Base-by-base conservation (phyloP, 306 rosid species). In the Castanea sativa region DNA sequence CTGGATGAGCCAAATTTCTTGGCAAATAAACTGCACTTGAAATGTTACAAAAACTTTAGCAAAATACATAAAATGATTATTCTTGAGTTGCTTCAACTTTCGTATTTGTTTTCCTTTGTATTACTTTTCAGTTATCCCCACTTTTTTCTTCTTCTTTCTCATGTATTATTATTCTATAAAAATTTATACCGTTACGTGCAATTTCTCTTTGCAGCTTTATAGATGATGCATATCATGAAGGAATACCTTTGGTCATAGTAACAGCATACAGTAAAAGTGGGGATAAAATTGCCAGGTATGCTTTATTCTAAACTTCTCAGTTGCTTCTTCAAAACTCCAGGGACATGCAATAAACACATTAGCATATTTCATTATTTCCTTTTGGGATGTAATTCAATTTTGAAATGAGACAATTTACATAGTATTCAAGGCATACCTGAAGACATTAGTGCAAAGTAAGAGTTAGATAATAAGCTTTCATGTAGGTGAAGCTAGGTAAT, bases 181-280 rank as follows among this genome's bases (percentile, higher is more conserved):
- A 18, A 5, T 32, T 53, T 53, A 27, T 56, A 67, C 80, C 56
- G 29, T 9, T 69, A 71, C 63, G 56, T 83, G 61, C 41, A 33
- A 45, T 88, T 73, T 69, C 70, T 72, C 71, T 81, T 75, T 83
- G 80, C 92, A 94, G 99, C 74, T 94, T 94, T 87, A 86, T 94
- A 67, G 97, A 94, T 76, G 86, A 86, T 33, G 95, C 99, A 27
- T 85, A 85, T 80, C 71, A 70, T 16, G 95, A 86, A 76, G 93
- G 92, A 70, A 83, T 92, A 81, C 97, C 92, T 51, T 91, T 94
- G 73, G 79, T 87, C 73, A 80, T 94, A 81, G 78, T 92, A 77
- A 91, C 97, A 12, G 89, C 97, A 80, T 92, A 91, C 86, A 67
- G 85, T 86, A 90, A 86, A 85, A 90, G 81, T 52, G 91, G 95